Evolutionary conservation across 2,329 filamentous ascomycete species (phyloP), one percentile per base, ranked within the genome.

Genomic region (Aulographum hederae): DNA sequence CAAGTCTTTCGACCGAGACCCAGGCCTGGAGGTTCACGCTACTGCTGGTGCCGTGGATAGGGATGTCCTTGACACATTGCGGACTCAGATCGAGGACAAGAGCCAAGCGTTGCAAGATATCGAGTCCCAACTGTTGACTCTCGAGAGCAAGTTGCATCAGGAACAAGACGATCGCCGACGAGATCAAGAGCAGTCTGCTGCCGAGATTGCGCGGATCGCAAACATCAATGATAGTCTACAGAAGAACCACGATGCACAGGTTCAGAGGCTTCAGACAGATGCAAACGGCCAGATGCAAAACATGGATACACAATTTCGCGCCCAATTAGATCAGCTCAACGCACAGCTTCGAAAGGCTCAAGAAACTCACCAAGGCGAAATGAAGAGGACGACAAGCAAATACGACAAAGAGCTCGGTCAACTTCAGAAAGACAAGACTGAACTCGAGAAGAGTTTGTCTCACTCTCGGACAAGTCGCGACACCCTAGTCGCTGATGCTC

Each of bases 41-140:
- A 80, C 85, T 8, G 75, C 89, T 41, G 86, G 85, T 3, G 79
- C 86, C 3, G 78, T 98, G 23, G 93, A 91, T n/a, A 70, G 86
- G 26, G 82, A 95, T 44, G 60, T 95, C 23, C 79, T 98, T 3
- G 89, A 98, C 50, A 76, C 78, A 1, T 60, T 98, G 19, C 73
- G 81, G 31, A 64, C 65, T 4, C 77, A 94, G 47, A 53, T 92
- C 1, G 73, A 78, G 37, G 75, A 86, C 37, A 81, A 76, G 39
- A 73, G 72, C 15, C 60, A 69, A 38, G 58, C 58, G 1, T 55
- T 75, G 18, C 61, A 71, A 36, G 65, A 65, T 27, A 48, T 69
- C 18, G 67, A 73, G 43, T 57, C 61, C 6, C 63, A 71, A 21
- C 48, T 68, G 17, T 50, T 73, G 28, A 57, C 55, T 14, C 43